phyloP scores from a whole-genome alignment of 139 green algal genomes.

The Chlorella sorokiniana region DNA sequence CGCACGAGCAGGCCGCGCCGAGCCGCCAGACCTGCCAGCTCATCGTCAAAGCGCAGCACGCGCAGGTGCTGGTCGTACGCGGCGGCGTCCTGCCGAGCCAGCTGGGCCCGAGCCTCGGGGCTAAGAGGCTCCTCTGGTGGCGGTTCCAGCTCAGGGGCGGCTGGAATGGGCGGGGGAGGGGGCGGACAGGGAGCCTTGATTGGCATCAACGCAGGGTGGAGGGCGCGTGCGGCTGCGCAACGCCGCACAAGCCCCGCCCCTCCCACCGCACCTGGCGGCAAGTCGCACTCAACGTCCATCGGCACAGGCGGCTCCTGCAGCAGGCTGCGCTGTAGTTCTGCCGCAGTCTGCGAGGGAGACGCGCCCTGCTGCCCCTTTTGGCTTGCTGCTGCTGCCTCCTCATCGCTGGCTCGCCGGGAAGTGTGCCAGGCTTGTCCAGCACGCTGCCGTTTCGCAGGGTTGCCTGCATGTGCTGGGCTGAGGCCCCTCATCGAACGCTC shows the following conservation, averaged over 20 bases:
- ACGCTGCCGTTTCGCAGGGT: background rate
- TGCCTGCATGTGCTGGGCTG: background rate
- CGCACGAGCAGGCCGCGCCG: conserved; percentile 21
- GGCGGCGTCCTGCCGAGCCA: conserved; percentile 18
- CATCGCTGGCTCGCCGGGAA: background rate
- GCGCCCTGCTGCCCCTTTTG: background rate
- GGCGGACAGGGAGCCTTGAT: background rate
- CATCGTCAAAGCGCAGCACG: conserved; percentile 40
- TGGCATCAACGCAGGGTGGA: background rate
- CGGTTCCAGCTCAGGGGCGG: background rate
- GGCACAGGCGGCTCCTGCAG: background rate
- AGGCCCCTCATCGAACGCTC: too few species aligned
- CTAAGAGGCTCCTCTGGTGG: background rate
- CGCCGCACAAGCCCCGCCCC: background rate
- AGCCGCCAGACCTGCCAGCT: conserved; percentile 29
- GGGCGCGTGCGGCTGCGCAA: too few species aligned
- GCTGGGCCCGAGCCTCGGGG: background rate
- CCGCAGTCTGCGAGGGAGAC: background rate
- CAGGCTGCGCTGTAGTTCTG: background rate
- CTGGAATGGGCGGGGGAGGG: conserved; percentile 7
- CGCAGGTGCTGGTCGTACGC: conserved; percentile 23
- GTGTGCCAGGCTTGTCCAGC: background rate
- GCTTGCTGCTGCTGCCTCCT: background rate
- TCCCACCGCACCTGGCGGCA: background rate
- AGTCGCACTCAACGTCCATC: background rate